phyloP scores from a whole-genome alignment of 495 filamentous ascomycete species.

The Sabuloglossum arenarium region DNA sequence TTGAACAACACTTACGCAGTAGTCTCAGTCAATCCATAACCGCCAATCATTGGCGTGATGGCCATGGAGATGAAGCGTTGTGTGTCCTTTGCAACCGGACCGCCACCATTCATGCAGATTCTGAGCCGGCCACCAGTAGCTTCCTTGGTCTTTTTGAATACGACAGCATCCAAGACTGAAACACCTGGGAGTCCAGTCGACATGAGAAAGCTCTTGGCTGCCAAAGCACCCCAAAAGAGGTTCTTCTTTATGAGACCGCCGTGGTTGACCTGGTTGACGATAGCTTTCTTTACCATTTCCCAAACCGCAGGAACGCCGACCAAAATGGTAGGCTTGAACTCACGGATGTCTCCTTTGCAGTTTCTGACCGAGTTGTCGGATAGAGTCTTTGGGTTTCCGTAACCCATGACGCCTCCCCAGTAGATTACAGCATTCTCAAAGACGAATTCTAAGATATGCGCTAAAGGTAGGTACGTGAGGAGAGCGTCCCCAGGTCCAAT shows the following conservation, averaged over 20 bases:
- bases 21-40: conserved; percentile 95
- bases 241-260: conserved; percentile 51
- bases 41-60: conserved; percentile 71
- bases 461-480: conserved; percentile 80
- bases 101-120: conserved; percentile 72
- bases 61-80: conserved; percentile 77
- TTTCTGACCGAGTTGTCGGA: conserved; percentile 80
- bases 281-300: conserved; percentile 97
- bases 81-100: conserved; percentile 69
- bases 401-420: conserved; percentile 95
- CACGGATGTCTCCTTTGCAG: conserved; percentile 87
- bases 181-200: conserved; percentile 53
- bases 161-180: conserved; percentile 48
- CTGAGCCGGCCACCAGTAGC: conserved; percentile 68
- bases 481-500: conserved; percentile 72
- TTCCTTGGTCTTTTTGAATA: conserved; percentile 84
- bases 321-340: conserved; percentile 78
- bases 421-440: conserved; percentile 85
- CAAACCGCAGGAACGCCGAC: conserved; percentile 94
- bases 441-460: conserved; percentile 93
- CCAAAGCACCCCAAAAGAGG: conserved; percentile 83
- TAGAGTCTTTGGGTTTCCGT: conserved; percentile 83
- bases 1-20: conserved; percentile 26
- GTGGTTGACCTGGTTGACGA: conserved; percentile 65
- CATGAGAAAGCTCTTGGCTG: conserved; percentile 65